Conservation (phyloP, 805 yeast species). For the Wickerhamia fluorescens region DNA sequence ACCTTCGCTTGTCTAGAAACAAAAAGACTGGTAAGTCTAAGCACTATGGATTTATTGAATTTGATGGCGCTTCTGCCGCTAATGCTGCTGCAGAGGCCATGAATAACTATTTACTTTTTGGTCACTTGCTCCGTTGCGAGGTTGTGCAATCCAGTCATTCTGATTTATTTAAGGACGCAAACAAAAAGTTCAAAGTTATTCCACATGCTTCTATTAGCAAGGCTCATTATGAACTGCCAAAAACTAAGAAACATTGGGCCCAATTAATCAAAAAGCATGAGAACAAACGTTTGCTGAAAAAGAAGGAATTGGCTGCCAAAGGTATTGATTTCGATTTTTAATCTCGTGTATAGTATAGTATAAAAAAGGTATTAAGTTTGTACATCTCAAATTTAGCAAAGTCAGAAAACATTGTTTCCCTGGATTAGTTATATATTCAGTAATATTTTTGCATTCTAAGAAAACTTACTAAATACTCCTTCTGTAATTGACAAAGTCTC, state of each 20-base stretch:
- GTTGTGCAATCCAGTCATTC: constrained; percentile 51
- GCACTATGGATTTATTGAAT: constrained; percentile 89
- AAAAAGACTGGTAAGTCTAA: constrained; percentile 85
- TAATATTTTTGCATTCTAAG: too few relatives aligned
- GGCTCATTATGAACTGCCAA: constrained; percentile 49
- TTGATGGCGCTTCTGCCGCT: constrained; percentile 68
- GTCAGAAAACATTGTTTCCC: too few relatives aligned
- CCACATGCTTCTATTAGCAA: constrained; percentile 54
- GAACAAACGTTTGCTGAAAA: constrained; percentile 36
- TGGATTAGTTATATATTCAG: too few relatives aligned
- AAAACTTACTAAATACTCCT: too few relatives aligned
- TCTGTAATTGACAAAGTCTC: too few relatives aligned
- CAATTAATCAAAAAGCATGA: constrained; percentile 42
- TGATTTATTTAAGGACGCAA: constrained; percentile 53
- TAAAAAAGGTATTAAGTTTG: too few relatives aligned
- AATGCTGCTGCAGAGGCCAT: constrained; percentile 87
- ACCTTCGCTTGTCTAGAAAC: constrained; percentile 78
- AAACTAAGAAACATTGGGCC: constrained; percentile 51
- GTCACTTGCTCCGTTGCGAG: constrained; percentile 68
- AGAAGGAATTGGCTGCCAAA: constrained; percentile 41
- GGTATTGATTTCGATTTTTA: constrained; percentile 53
- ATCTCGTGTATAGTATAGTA: too few relatives aligned
- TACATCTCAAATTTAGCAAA: too few relatives aligned
- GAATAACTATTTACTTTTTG: constrained; percentile 88
- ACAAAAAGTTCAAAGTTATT: constrained; percentile 46